Percentiles rank a stretch among this genome's conserved stretches.
Evolutionary conservation across 1,139 yeast species (phyloP).

Genomic region (Candida tropicalis): DNA sequence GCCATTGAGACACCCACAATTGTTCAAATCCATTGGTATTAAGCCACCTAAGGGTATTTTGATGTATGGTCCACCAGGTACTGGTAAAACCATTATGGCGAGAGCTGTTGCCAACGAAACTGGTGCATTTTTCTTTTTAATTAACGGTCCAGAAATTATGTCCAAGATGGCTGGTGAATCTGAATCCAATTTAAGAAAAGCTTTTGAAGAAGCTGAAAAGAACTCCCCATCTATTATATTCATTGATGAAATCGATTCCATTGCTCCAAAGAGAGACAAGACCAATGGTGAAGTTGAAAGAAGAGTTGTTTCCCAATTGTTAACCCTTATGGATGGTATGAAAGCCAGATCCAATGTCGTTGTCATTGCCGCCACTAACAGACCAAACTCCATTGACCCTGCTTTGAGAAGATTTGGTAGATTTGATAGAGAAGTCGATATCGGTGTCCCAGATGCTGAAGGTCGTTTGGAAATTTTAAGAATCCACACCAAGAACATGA

Average conservation of each 20-base stretch:
- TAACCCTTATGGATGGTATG: constrained; percentile 99
- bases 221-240: constrained; percentile 97
- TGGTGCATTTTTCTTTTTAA: constrained; percentile 96
- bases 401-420: constrained; percentile 98
- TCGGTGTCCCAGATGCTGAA: constrained; percentile 98
- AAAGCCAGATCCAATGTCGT: constrained; percentile 96
- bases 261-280: constrained; percentile 99
- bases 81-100: constrained; percentile 99
- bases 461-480: constrained; percentile 96
- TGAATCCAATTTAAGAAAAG: constrained; percentile 94
- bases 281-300: constrained; percentile 98
- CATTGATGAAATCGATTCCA: constrained; percentile 97
- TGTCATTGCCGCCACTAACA: constrained; percentile 85
- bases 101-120: constrained; percentile 99
- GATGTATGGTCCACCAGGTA: constrained; percentile 99
- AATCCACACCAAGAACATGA: constrained; percentile 91
- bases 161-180: constrained; percentile 99
- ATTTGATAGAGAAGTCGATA: constrained; percentile 98
- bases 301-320: constrained; percentile 95
- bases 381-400: constrained; percentile 98
- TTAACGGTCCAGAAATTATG: constrained; percentile 99
- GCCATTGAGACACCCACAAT: constrained; percentile 96
- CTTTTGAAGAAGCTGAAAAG: constrained; percentile 98
- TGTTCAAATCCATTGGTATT: constrained; percentile 95
- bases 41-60: constrained; percentile 96